Percentiles rank a stretch among this genome's conserved stretches.
These are phyloP conservation scores for Lentinula sp. DNA, from an alignment of 768 basidiomycete genomes.

Conservation along the genomic window DNA sequence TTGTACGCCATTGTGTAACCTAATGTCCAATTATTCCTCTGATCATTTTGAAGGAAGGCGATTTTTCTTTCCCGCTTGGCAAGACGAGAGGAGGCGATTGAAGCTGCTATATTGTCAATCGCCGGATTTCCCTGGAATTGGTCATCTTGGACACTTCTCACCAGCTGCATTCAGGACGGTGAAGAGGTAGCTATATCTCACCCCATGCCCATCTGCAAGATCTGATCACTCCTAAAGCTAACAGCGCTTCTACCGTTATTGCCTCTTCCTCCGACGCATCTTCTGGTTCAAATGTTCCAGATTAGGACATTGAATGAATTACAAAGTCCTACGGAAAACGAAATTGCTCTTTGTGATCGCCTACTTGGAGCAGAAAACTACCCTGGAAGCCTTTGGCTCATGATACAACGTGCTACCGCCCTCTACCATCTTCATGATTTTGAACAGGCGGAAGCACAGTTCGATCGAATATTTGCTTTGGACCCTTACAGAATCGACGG, in stretches of 20 bases:
- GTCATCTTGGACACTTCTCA: slow-evolving; percentile 86
- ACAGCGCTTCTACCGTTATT: slow-evolving; percentile 42
- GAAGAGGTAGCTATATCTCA: slow-evolving; percentile 61
- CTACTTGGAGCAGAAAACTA: slow-evolving; percentile 69
- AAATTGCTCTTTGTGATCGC: slow-evolving; percentile 75
- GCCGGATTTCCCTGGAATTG: slow-evolving; percentile 87
- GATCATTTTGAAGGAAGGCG: slow-evolving; percentile 53
- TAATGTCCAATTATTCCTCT: slow-evolving; percentile 1
- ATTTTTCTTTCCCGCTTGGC: slow-evolving; percentile 76
- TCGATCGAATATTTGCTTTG: slow-evolving; percentile 70
- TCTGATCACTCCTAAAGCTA: slow-evolving; percentile 24
- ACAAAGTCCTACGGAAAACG: slow-evolving; percentile 82
- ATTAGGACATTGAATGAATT: slow-evolving; percentile 86
- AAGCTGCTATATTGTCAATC: slow-evolving; percentile 70
- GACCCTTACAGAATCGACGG: slow-evolving; percentile 93
- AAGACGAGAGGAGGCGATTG: slow-evolving; percentile 82
- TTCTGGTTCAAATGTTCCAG: slow-evolving; percentile 65
- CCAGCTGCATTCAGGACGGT: slow-evolving; percentile 70
- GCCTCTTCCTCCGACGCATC: slow-evolving; percentile 40
- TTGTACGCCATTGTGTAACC: slow-evolving; percentile 38
- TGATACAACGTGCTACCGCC: slow-evolving; percentile 80
- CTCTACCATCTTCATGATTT: slow-evolving; percentile 93
- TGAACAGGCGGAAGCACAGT: slow-evolving; percentile 76
- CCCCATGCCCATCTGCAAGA: background rate
- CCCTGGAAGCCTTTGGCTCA: slow-evolving; percentile 78